phyloP scores from a whole-genome alignment of 805 yeast genomes.

The Hermanozyma aechmeae region DNA sequence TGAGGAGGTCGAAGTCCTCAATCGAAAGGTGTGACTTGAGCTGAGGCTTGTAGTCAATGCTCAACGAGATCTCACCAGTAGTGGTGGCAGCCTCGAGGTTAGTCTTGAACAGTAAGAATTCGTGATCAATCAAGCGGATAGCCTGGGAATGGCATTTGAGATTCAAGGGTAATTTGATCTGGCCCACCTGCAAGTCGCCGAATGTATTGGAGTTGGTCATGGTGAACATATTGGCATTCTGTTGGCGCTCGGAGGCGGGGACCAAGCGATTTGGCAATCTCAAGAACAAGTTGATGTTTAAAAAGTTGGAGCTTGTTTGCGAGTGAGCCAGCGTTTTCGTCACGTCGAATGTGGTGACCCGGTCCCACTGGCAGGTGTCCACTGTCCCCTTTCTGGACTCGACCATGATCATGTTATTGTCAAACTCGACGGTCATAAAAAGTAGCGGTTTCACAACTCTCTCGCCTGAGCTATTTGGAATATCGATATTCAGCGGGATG shows the following conservation, averaged over 20 bases:
- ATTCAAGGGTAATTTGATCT: slow-evolving; percentile 53
- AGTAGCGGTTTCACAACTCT: slow-evolving; percentile 57
- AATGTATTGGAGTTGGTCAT: slow-evolving; percentile 25
- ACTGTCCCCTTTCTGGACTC: slow-evolving; percentile 83
- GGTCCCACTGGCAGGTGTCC: slow-evolving; percentile 73
- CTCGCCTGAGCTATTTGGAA: slow-evolving; percentile 38
- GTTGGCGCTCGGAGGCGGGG: slow-evolving; percentile 28
- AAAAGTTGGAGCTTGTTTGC: slow-evolving; percentile 36
- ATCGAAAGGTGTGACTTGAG: slow-evolving; percentile 62
- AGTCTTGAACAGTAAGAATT: slow-evolving; percentile 24
- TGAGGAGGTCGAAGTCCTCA: slow-evolving; percentile 86
- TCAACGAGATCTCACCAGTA: slow-evolving; percentile 48
- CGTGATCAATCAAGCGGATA: slow-evolving; percentile 59
- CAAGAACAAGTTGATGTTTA: slow-evolving; percentile 72
- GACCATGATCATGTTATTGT: slow-evolving; percentile 82
- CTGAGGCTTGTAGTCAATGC: slow-evolving; percentile 60
- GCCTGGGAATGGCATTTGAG: slow-evolving; percentile 40
- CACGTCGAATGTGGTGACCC: slow-evolving; percentile 86
- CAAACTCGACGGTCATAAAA: slow-evolving; percentile 86
- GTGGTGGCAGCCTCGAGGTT: slow-evolving; percentile 34
- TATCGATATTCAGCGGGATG: slow-evolving; percentile 43
- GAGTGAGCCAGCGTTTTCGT: slow-evolving; percentile 26
- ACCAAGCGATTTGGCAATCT: slow-evolving; percentile 61
- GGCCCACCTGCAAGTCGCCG: slow-evolving; percentile 71
- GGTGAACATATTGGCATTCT: slow-evolving; percentile 21